Evolutionary conservation across 2,329 filamentous ascomycete species (phyloP).

Genomic region (Colletotrichum musicola): DNA sequence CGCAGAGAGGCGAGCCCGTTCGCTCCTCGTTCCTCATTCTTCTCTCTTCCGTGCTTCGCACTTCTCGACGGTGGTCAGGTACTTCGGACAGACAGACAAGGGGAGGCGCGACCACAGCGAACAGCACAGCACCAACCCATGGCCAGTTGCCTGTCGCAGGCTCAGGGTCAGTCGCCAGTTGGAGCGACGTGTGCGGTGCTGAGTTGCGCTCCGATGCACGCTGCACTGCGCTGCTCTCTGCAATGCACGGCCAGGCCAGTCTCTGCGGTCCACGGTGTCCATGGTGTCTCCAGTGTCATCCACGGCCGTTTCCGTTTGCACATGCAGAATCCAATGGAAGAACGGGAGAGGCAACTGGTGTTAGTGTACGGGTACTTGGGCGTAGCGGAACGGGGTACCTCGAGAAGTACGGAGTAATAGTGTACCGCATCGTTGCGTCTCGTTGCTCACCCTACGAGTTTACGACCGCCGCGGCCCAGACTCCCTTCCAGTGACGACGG

Average conservation of each 20-base stretch:
- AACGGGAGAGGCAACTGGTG: constrained; percentile 16
- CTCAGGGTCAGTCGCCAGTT: not conserved
- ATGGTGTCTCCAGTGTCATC: constrained; percentile 22
- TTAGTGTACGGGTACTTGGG: not conserved
- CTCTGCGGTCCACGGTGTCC: constrained; percentile 28
- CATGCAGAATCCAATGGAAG: constrained; percentile 34
- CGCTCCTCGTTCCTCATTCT: too few species aligned
- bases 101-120: constrained; percentile 30
- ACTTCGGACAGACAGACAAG: not conserved
- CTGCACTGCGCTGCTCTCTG: constrained; percentile 20
- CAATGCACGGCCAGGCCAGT: constrained; percentile 37
- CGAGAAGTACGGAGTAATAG: too few species aligned
- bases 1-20: not conserved
- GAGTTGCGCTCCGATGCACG: constrained; percentile 25
- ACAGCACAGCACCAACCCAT: not conserved
- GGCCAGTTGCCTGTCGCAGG: not conserved
- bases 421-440: not conserved
- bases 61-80: not conserved
- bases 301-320: constrained; percentile 34
- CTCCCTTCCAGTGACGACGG: constrained; percentile 1
- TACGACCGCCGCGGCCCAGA: not conserved
- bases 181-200: constrained; percentile 1
- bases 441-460: not conserved
- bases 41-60: too few species aligned
- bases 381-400: too few species aligned